Evolutionary conservation across 108 stramenopile species (phyloP).

Genomic region (Pseudonitzschia delicatissima): DNA sequence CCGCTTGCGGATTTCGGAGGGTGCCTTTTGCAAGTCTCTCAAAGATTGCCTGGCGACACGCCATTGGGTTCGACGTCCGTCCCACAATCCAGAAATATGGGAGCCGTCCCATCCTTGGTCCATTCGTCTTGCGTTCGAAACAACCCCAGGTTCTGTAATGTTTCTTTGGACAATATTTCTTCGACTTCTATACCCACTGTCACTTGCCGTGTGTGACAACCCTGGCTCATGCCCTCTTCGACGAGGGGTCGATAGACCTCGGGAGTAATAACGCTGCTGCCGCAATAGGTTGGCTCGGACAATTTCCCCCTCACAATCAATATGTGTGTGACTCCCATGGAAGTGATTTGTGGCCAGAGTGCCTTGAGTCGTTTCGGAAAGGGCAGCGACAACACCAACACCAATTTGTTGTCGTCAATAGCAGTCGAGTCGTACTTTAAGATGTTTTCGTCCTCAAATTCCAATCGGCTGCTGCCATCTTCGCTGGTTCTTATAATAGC

Average conservation of each 20-base stretch:
- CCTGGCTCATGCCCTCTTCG: slow-evolving; percentile 50
- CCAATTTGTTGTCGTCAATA: not conserved
- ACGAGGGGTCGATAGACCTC: slow-evolving; percentile 21
- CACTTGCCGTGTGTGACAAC: slow-evolving; percentile 34
- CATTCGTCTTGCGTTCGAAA: not conserved
- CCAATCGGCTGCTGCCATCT: not conserved
- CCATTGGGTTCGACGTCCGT: slow-evolving; percentile 25
- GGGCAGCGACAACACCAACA: not conserved
- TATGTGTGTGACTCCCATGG: slow-evolving; percentile 1
- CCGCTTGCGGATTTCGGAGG: not conserved
- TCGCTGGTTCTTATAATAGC: not conserved
- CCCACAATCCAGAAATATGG: slow-evolving; percentile 54
- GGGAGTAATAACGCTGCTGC: not conserved
- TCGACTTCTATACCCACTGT: slow-evolving; percentile 31
- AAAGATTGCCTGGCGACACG: slow-evolving; percentile 19
- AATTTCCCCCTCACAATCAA: not conserved
- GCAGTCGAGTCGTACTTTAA: not conserved
- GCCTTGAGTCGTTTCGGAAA: not conserved
- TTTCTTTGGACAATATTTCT: not conserved
- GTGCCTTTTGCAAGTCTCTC: not conserved
- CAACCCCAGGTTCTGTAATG: slow-evolving; percentile 23
- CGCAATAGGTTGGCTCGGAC: not conserved
- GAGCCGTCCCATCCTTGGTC: slow-evolving; percentile 13
- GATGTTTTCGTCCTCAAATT: not conserved
- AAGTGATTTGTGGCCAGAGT: slow-evolving; percentile 1